A percentile compares a stretch with the other conserved stretches of the same genome.
phyloP scores from a whole-genome alignment of 768 basidiomycete species.

The button mushroom (Agaricus bisporus) region DNA sequence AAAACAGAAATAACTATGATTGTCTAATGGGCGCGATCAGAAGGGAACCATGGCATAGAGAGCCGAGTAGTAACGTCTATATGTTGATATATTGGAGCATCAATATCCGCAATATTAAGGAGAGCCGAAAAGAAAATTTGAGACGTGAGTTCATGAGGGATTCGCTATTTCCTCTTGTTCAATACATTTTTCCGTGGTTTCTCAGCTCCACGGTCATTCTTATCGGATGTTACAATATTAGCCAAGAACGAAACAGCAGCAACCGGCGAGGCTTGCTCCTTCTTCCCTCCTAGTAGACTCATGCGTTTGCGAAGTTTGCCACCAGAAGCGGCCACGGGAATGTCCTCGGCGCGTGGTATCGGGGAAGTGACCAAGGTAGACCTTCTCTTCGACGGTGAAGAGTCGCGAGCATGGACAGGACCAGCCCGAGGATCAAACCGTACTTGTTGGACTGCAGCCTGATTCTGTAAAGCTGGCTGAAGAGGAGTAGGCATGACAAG shows the following conservation, averaged over 20 bases:
- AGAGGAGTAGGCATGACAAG: conserved; percentile 74
- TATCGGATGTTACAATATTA: conserved; percentile 17
- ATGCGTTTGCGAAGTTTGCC: conserved; percentile 25
- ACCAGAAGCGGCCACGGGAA: conserved; percentile 14
- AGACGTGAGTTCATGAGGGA: background rate
- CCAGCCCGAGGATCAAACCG: conserved; percentile 7
- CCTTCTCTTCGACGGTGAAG: conserved; percentile 10
- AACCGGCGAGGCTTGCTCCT: conserved; percentile 17
- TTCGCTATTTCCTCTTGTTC: conserved; percentile 32
- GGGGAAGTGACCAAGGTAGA: conserved; percentile 5
- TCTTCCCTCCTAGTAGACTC: conserved; percentile 17
- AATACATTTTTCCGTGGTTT: conserved; percentile 31
- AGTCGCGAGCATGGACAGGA: background rate
- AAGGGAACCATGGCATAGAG: background rate
- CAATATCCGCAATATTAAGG: background rate
- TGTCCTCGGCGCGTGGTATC: conserved; percentile 15
- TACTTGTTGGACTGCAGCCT: conserved; percentile 1
- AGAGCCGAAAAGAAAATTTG: background rate
- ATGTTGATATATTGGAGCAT: background rate
- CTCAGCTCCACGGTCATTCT: conserved; percentile 14
- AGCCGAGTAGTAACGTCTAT: background rate
- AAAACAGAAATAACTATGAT: background rate
- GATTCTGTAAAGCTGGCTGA: conserved; percentile 23
- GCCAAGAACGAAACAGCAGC: conserved; percentile 24
- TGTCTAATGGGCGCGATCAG: no score